Percentiles rank a stretch among this genome's conserved stretches.
phyloP scores from a whole-genome alignment of 805 yeast species.

The Debaryomyces hansenii region DNA sequence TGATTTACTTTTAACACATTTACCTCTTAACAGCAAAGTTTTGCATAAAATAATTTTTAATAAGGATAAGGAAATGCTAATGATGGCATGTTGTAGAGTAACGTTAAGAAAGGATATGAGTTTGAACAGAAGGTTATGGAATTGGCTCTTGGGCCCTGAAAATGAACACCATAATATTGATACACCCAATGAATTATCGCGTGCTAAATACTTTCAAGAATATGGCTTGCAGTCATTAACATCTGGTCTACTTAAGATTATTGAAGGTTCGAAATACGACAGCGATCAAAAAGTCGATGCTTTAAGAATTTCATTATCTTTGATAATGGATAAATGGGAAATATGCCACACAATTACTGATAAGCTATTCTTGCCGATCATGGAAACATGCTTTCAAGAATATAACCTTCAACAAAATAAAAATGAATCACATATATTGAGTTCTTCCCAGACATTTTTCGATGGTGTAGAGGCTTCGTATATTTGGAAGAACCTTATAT shows the following conservation, averaged over 20 bases:
- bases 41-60: constrained; percentile 47
- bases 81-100: constrained; percentile 64
- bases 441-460: constrained; percentile 67
- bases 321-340: constrained; percentile 94
- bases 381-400: constrained; percentile 45
- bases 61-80: constrained; percentile 56
- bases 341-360: constrained; percentile 78
- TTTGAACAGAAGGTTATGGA: constrained; percentile 89
- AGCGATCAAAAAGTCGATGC: constrained; percentile 45
- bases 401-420: constrained; percentile 1
- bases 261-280: constrained; percentile 29
- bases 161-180: constrained; percentile 11
- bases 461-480: constrained; percentile 81
- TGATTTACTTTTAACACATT: constrained; percentile 68
- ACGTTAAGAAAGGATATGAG: constrained; percentile 90
- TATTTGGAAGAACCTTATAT: constrained; percentile 70
- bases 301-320: constrained; percentile 59
- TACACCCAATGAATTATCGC: constrained; percentile 15
- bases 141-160: constrained; percentile 87
- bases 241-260: constrained; percentile 51
- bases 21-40: constrained; percentile 64
- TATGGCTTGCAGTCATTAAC: constrained; percentile 54
- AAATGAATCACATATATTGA: constrained; percentile 42
- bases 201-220: constrained; percentile 58
- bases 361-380: constrained; percentile 61